Conservation (phyloP, 768 basidiomycete species). For the Zangia roseola region DNA sequence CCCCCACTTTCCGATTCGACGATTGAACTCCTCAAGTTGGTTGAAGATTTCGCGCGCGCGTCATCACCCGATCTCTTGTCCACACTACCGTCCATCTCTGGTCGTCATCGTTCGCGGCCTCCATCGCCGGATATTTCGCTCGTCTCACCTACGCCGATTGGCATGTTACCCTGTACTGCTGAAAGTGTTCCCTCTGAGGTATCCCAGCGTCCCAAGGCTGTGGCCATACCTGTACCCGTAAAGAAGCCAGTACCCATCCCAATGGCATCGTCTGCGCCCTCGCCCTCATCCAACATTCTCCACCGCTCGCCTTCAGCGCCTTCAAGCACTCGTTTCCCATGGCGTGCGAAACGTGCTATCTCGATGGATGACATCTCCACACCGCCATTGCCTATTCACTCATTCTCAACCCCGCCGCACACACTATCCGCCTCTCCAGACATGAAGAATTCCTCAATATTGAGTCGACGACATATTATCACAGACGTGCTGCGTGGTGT, state of each 20-base stretch:
- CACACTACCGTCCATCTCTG: constrained; percentile 23
- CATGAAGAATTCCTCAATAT: constrained; percentile 14
- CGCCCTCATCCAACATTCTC: neutral
- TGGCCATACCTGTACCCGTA: neutral
- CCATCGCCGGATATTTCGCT: constrained; percentile 8
- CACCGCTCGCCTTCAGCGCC: constrained; percentile 6
- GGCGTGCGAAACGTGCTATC: constrained; percentile 10
- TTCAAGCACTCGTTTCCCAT: neutral
- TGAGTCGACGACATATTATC: constrained; percentile 22
- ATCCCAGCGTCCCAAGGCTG: neutral
- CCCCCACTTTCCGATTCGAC: constrained; percentile 16
- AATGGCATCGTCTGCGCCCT: neutral
- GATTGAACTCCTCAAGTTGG: neutral
- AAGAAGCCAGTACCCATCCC: neutral
- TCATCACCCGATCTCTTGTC: constrained; percentile 28
- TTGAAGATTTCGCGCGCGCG: constrained; percentile 8
- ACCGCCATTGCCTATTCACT: neutral
- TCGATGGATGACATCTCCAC: neutral
- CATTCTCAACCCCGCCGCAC: constrained; percentile 9
- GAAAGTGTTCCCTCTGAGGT: neutral
- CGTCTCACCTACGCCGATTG: constrained; percentile 6
- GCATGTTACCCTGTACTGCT: neutral
- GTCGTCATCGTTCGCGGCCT: constrained; percentile 7
- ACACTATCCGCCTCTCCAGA: constrained; percentile 1
- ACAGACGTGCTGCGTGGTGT: constrained; percentile 46